A percentile compares a stretch with the other conserved stretches of the same genome.
Evolutionary conservation across 2,329 filamentous ascomycete genomes (phyloP).

Genomic region (Diaporthe eres): DNA sequence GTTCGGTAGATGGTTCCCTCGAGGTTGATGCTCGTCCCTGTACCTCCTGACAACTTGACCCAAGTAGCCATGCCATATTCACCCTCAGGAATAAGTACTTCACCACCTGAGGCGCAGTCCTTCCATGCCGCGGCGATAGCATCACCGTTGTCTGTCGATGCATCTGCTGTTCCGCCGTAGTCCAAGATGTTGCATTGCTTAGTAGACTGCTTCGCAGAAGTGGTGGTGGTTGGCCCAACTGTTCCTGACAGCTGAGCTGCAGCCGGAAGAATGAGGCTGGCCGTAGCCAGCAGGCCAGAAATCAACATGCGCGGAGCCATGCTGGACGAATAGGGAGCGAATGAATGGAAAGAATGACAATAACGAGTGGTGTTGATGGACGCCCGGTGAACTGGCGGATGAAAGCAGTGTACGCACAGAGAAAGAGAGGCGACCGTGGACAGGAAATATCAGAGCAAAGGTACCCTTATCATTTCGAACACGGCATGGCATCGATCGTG

Average conservation of each 20-base stretch:
- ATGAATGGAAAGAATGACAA: background rate
- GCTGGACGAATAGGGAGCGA: background rate
- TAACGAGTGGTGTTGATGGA: background rate
- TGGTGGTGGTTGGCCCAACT: slow-evolving; percentile 48
- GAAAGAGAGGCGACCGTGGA: background rate
- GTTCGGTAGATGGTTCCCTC: slow-evolving; percentile 54
- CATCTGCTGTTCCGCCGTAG: slow-evolving; percentile 64
- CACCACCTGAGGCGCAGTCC: slow-evolving; percentile 62
- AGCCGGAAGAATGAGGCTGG: slow-evolving; percentile 34
- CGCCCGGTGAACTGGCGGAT: background rate
- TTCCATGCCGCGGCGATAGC: slow-evolving; percentile 48
- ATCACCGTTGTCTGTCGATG: slow-evolving; percentile 57
- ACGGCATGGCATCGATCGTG: background rate
- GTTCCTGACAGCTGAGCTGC: slow-evolving; percentile 47
- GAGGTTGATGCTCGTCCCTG: slow-evolving; percentile 62
- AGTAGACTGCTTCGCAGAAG: slow-evolving; percentile 47
- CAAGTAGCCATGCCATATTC: slow-evolving; percentile 62
- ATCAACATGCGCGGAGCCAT: slow-evolving; percentile 39
- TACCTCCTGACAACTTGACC: slow-evolving; percentile 60
- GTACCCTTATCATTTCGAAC: background rate
- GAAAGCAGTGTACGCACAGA: background rate
- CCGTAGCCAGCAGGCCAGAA: slow-evolving; percentile 38
- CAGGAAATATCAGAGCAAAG: background rate
- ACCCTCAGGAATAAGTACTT: slow-evolving; percentile 62
- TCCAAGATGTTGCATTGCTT: slow-evolving; percentile 63